These are phyloP conservation scores for Uronychia setigera DNA, from an alignment of 73 alveolate species.

Conservation along the genomic window DNA sequence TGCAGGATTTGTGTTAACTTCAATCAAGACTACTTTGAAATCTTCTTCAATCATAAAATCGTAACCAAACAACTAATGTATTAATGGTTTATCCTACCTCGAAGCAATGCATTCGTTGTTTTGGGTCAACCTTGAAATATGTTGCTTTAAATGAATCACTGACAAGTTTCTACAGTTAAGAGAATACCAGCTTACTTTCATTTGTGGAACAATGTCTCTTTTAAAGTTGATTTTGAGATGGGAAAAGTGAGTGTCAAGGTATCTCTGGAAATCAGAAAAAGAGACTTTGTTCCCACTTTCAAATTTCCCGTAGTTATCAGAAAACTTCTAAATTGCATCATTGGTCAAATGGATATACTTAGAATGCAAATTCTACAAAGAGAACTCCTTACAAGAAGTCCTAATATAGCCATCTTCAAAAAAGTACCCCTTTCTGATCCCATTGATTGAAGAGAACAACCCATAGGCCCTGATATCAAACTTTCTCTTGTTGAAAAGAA, in stretches of 20 bases:
- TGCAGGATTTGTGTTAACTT: slow-evolving; percentile 50
- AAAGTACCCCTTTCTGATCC: slow-evolving; percentile 21
- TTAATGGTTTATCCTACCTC: slow-evolving; percentile 20
- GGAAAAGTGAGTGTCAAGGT: slow-evolving; percentile 32
- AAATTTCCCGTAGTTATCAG: slow-evolving; percentile 65
- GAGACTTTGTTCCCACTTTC: slow-evolving; percentile 84
- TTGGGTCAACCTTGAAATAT: slow-evolving; percentile 41
- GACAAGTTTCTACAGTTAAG: slow-evolving; percentile 27
- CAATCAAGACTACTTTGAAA: slow-evolving; percentile 3
- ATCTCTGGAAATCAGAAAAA: slow-evolving; percentile 47
- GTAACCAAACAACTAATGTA: slow-evolving; percentile 32
- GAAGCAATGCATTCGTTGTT: slow-evolving; percentile 50
- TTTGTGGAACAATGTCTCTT: slow-evolving; percentile 42
- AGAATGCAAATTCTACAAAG: slow-evolving; percentile 40
- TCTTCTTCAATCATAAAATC: slow-evolving; percentile 56
- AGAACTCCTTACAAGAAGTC: slow-evolving; percentile 35
- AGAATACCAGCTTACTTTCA: slow-evolving; percentile 43
- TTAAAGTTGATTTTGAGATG: slow-evolving; percentile 35
- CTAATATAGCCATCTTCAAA: slow-evolving; percentile 40
- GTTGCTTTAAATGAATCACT: slow-evolving; percentile 56
- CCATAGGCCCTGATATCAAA: slow-evolving; percentile 43
- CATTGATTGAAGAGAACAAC: slow-evolving; percentile 10
- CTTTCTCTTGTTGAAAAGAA: slow-evolving; percentile 36
- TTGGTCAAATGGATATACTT: slow-evolving; percentile 75
- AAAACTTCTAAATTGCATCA: slow-evolving; percentile 71